phyloP scores from a whole-genome alignment of 441 rosid genomes.

The Kokia cookei region DNA sequence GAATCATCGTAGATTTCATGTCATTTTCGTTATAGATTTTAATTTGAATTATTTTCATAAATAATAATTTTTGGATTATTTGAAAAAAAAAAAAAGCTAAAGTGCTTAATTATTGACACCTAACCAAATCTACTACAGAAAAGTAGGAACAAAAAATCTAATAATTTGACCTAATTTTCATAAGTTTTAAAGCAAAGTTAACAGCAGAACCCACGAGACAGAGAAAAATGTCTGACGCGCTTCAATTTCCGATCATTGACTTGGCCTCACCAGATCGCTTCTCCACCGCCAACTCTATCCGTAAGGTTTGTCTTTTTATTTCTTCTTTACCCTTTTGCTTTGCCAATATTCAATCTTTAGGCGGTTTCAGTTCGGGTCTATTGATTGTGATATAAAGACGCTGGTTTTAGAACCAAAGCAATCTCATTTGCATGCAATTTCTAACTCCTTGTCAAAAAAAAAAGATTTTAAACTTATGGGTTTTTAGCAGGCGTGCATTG shows the following conservation, averaged over 20 bases:
- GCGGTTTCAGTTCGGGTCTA: neutral
- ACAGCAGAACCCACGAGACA: neutral
- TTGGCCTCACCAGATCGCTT: slow-evolving; percentile 37
- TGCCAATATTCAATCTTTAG: neutral
- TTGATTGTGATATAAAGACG: neutral
- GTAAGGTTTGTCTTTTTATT: slow-evolving; percentile 31
- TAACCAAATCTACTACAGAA: too few relatives aligned
- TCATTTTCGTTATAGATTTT: too few relatives aligned
- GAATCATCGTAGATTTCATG: too few relatives aligned
- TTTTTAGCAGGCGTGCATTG: slow-evolving; percentile 57
- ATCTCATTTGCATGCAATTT: neutral
- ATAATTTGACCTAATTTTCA: too few relatives aligned
- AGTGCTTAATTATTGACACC: too few relatives aligned
- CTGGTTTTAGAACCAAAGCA: neutral
- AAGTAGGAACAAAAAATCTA: too few relatives aligned
- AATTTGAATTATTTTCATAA: too few relatives aligned
- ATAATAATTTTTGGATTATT: too few relatives aligned
- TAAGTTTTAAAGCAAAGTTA: neutral
- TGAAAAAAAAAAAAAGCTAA: too few relatives aligned
- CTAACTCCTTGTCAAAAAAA: neutral
- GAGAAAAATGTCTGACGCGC: slow-evolving; percentile 20
- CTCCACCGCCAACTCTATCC: slow-evolving; percentile 44
- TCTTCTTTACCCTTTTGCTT: neutral
- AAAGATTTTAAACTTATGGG: neutral
- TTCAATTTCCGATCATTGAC: slow-evolving; percentile 48